Conservation (phyloP, 2,329 filamentous ascomycete species). For the Calcarisporium arbuscula region DNA sequence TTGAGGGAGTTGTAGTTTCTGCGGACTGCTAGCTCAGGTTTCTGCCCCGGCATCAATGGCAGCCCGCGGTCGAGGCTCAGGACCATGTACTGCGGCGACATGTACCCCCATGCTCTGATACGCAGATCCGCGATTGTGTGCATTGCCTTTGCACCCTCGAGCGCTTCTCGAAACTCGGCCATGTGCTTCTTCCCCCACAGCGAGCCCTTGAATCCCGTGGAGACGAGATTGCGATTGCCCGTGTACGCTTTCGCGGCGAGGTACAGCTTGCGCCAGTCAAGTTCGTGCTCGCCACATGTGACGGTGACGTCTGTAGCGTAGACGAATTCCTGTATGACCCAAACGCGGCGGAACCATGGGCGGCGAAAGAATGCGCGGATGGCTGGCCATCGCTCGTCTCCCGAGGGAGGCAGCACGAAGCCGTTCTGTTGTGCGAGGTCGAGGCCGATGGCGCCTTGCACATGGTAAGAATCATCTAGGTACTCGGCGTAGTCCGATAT, state of each 20-base stretch:
- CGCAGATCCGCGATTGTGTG: constrained; percentile 6
- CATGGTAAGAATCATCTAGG: constrained; percentile 5
- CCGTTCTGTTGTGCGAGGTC: constrained; percentile 6
- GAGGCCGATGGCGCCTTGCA: constrained; percentile 5
- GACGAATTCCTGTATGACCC: constrained; percentile 12
- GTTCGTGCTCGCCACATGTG: constrained; percentile 6
- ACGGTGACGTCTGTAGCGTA: constrained; percentile 8
- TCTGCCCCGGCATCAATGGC: constrained; percentile 1
- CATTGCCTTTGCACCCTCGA: constrained; percentile 5
- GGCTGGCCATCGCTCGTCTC: constrained; percentile 7
- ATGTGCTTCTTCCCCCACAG: too few species aligned
- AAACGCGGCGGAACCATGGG: constrained; percentile 11
- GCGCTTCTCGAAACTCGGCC: constrained; percentile 7
- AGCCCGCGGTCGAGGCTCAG: constrained; percentile 3
- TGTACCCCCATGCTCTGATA: constrained; percentile 8
- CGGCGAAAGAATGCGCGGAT: constrained; percentile 9
- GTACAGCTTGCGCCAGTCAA: constrained; percentile 9
- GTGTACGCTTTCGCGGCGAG: constrained; percentile 10
- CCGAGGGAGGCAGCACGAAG: constrained; percentile 3
- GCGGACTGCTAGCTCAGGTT: constrained; percentile 5
- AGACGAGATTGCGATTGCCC: constrained; percentile 8
- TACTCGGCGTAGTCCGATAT: constrained; percentile 9
- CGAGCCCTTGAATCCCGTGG: too few species aligned
- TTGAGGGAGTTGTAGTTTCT: constrained; percentile 6
- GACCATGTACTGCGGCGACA: constrained; percentile 7